Evolutionary conservation across 1,284 basidiomycete genomes (phyloP), one percentile per base, ranked within the genome.

Genomic region (Macrocystidia cucumis): DNA sequence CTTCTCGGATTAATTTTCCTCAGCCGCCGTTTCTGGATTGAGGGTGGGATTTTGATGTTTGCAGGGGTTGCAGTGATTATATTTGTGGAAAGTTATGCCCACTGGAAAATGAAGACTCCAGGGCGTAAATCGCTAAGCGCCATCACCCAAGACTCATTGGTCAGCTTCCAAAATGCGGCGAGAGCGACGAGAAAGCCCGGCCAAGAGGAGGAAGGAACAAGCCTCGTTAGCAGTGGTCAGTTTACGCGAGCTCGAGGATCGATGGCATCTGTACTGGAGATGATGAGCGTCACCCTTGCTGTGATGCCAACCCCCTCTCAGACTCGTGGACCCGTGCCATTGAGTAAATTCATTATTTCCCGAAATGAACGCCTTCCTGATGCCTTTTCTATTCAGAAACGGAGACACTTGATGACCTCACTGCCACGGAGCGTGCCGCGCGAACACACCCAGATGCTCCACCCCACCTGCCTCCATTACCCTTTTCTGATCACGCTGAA

Each of bases 381-480:
- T 32, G 34, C 14, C 37, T 19, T 23, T 20, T 33, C 38, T 45
- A 20, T n/a, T n/a, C 47, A 83, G 75, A 66, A 45, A 86, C 82
- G 1, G 83, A 89, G 56, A 78, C 70, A 3, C 59, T 90, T 13
- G 79, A 89, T 56, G 86, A 89, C 57, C 60, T 86, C 30, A 74
- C 73, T 11, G 78, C 79, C 5, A 88, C 84, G 2, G 83, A 87
- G 51, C 69, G 78, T 12, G 82, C 82, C 3, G 81, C 80, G 7
- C 73, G 81, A 35, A 84, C 83, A 21, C 77, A 85, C 46, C 82
- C 82, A 11, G 76, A 82, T 52, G 82, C 84, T 13, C 80, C 81
- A 28, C 82, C 83, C 4, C 78, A 73, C 47, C 67, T 87, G 2
- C 81, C 82, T 11, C 66, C 76, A 4, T 55, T 85, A 18, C 60